A percentile compares a stretch with the other conserved stretches of the same genome.
phyloP scores from a whole-genome alignment of 805 yeast genomes.

The Myxozyma sirexii region DNA sequence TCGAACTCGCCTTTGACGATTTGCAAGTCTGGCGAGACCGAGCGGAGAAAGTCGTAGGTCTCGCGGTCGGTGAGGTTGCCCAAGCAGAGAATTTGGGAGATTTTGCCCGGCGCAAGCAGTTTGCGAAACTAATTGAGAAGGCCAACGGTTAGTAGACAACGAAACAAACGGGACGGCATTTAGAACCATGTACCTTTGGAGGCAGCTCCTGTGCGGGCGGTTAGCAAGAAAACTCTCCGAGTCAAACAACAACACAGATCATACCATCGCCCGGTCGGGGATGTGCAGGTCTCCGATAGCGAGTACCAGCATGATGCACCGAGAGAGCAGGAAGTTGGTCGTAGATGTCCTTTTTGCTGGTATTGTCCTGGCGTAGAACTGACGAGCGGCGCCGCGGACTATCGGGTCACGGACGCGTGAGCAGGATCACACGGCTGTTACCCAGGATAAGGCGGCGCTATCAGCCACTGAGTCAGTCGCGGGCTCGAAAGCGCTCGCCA shows the following conservation, averaged over 20 bases:
- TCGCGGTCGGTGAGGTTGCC: constrained; percentile 76
- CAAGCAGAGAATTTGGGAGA: constrained; percentile 78
- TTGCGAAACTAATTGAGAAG: constrained; percentile 57
- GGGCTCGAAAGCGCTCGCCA: too few species aligned
- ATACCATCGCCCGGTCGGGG: constrained; percentile 77
- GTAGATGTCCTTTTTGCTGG: neutral
- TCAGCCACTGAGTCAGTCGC: constrained; percentile 1
- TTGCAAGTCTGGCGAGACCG: constrained; percentile 70
- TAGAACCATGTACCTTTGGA: constrained; percentile 47
- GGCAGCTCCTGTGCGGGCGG: constrained; percentile 48
- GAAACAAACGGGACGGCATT: too few species aligned
- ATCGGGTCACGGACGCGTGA: constrained; percentile 1
- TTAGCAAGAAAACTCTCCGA: neutral
- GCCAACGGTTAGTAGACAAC: too few species aligned
- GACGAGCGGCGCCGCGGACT: neutral
- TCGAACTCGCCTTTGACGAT: constrained; percentile 86
- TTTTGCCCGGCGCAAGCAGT: constrained; percentile 80
- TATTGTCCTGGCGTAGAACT: neutral
- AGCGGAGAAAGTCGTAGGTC: constrained; percentile 64
- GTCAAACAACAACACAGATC: constrained; percentile 36
- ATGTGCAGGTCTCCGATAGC: constrained; percentile 90
- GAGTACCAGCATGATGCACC: constrained; percentile 60
- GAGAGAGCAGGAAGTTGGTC: too few species aligned
- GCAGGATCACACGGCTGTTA: neutral
- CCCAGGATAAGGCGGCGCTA: neutral